phyloP scores from a whole-genome alignment of 768 basidiomycete species.

The Kockovaella imperatae region DNA sequence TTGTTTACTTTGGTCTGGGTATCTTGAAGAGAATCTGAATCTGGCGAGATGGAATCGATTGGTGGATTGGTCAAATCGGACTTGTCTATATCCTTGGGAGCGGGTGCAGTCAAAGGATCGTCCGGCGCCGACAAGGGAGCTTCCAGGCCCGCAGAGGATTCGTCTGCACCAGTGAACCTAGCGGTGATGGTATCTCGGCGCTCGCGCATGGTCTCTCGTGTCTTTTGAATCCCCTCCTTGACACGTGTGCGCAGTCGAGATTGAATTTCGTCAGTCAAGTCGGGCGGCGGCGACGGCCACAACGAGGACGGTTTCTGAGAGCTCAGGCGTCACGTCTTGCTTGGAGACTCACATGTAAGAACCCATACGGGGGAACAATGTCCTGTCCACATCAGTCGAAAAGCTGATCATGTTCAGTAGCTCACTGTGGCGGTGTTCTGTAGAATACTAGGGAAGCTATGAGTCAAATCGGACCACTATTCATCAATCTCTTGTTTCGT shows the following conservation, averaged over 20 bases:
- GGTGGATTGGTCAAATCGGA: too few relatives aligned
- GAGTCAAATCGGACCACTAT: conserved; percentile 64
- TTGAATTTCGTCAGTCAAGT: conserved; percentile 40
- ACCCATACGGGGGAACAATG: conserved; percentile 49
- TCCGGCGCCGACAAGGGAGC: too few relatives aligned
- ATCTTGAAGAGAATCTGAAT: too few relatives aligned
- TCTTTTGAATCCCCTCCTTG: conserved; percentile 25
- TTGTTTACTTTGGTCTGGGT: too few relatives aligned
- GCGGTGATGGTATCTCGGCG: too few relatives aligned
- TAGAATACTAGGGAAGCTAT: conserved; percentile 84
- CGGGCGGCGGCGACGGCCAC: conserved; percentile 45
- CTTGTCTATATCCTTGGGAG: too few relatives aligned
- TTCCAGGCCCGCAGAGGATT: too few relatives aligned
- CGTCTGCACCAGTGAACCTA: too few relatives aligned
- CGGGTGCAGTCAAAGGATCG: too few relatives aligned
- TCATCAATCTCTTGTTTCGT: conserved; percentile 1
- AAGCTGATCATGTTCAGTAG: neutral
- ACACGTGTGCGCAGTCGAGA: conserved; percentile 27
- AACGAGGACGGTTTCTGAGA: conserved; percentile 44
- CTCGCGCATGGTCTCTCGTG: conserved; percentile 8
- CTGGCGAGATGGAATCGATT: too few relatives aligned
- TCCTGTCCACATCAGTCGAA: too few relatives aligned
- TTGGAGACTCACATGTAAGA: conserved; percentile 42
- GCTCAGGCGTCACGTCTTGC: neutral
- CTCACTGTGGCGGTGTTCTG: conserved; percentile 71